Evolutionary conservation across 2,329 filamentous ascomycete genomes (phyloP).

Genomic region (Eurotiales sp.): DNA sequence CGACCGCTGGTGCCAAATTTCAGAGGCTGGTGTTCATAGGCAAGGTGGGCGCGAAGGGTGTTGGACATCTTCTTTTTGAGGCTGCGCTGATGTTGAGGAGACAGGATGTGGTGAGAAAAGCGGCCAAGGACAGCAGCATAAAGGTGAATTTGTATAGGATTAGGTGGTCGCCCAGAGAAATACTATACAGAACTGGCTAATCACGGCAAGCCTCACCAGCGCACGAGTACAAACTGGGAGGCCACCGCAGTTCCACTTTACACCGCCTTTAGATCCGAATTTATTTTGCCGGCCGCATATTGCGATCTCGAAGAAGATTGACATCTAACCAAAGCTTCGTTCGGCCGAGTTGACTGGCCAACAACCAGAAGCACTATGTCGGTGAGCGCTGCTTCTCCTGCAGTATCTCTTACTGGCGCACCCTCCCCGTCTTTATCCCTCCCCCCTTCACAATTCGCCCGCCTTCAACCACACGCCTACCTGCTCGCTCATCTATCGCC

Average conservation of each 20-base stretch:
- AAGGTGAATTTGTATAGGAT: not conserved
- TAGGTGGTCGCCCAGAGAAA: not conserved
- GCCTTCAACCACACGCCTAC: conserved; percentile 83
- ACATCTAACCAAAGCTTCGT: too few species aligned
- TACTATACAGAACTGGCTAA: not conserved
- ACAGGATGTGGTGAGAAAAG: not conserved
- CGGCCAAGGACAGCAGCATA: conserved; percentile 9
- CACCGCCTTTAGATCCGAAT: conserved; percentile 20
- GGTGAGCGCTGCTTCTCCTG: conserved; percentile 17
- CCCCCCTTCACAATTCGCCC: conserved; percentile 71
- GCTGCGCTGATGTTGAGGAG: not conserved
- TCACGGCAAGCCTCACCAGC: too few species aligned
- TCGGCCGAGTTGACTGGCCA: not conserved
- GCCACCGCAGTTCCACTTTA: not conserved
- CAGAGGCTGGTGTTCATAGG: conserved; percentile 26
- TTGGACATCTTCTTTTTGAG: not conserved
- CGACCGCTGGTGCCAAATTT: conserved; percentile 35
- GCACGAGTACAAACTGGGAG: not conserved
- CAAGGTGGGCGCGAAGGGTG: conserved; percentile 13
- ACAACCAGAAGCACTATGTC: conserved; percentile 21
- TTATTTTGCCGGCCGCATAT: conserved; percentile 14
- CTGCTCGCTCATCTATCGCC: conserved; percentile 82
- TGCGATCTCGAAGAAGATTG: too few species aligned
- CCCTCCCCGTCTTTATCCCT: conserved; percentile 48
- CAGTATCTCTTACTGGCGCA: conserved; percentile 3